A percentile compares a stretch with the other conserved stretches of the same genome.
Conservation (phyloP, 805 yeast genomes). For the Yamadazyma nakazawae region DNA sequence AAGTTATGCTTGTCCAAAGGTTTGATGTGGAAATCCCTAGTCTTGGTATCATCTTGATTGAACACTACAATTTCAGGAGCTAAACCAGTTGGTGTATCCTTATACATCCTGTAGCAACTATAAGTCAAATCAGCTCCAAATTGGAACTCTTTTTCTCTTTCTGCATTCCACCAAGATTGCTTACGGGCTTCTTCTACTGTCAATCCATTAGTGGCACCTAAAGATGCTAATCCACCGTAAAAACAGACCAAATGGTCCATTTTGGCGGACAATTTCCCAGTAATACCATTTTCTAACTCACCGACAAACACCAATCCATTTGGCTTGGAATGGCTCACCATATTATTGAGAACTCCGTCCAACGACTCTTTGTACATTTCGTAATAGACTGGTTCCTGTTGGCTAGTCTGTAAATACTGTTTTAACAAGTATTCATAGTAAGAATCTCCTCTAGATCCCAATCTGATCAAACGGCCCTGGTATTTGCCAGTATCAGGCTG, state of each 20-base stretch:
- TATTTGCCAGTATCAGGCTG: constrained; percentile 72
- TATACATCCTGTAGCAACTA: constrained; percentile 83
- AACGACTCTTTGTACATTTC: constrained; percentile 76
- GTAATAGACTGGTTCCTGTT: constrained; percentile 56
- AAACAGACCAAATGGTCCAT: constrained; percentile 95
- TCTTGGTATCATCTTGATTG: constrained; percentile 48
- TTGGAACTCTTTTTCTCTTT: constrained; percentile 58
- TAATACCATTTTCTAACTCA: constrained; percentile 70
- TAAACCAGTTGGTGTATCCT: constrained; percentile 68
- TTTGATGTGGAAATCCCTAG: constrained; percentile 64
- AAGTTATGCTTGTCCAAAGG: constrained; percentile 75
- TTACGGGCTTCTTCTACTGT: constrained; percentile 53
- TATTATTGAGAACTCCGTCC: constrained; percentile 68
- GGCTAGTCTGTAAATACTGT: constrained; percentile 76
- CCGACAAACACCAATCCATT: constrained; percentile 66
- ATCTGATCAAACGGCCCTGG: constrained; percentile 61
- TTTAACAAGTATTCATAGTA: constrained; percentile 86
- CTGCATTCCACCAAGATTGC: constrained; percentile 53
- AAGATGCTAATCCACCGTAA: constrained; percentile 81
- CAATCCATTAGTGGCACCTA: constrained; percentile 83
- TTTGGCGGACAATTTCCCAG: constrained; percentile 57
- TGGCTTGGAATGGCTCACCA: constrained; percentile 61
- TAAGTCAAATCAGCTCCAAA: constrained; percentile 73
- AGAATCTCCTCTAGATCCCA: constrained; percentile 92
- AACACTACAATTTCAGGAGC: constrained; percentile 89